Base-by-base conservation (phyloP, 2,329 filamentous ascomycete genomes). In the Penicillium sp. region DNA sequence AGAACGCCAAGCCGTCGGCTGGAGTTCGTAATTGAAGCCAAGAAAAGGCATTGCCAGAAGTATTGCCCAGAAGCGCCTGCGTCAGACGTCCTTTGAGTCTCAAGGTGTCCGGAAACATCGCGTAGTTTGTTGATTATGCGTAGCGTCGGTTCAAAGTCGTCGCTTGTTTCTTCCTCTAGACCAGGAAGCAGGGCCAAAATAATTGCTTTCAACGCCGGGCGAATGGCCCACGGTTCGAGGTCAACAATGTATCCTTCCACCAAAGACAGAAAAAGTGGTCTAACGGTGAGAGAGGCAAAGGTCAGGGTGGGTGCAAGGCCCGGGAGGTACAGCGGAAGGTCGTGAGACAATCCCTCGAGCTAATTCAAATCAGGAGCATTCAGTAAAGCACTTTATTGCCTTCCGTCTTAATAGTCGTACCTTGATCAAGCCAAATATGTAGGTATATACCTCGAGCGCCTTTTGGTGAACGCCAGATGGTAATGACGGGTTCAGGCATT, bases 381-480 rank as follows among this genome's bases (percentile, higher is more conserved):
- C 51, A 59, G 50, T 51, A 38, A 42, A 42, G 20, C 18, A 11
- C 10, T 28, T 26, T 14, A 35, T 31, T 10, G 11, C 7, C 13
- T 10, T 29, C 13, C 24, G 13, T 22, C 10, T 5, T n/a, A 42
- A 10, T 6, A 11, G 42, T 40, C 74, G 57, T 71, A 80, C 83
- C 45, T 89, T 87, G 60, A 98, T 89, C 54, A 89, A 79, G 16
- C 84, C 81, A 64, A 98, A 98, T 55, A 97, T 83, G 63, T 89
- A 89, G 38, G 77, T 82, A 68, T 98, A 98, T 34, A 97, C 87
- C 69, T 98, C 93, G 46, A 98, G 79, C 1, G 93, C 84, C 68
- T 97, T 98, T 69, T 98, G 94, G 70, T 98, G 93, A 14, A 98
- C 94, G 23, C 93, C 93, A 0, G 93, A 96, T 11, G 93, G 93